Conservation (phyloP, 2,329 filamentous ascomycete species). For the Dendryphion nanum region DNA sequence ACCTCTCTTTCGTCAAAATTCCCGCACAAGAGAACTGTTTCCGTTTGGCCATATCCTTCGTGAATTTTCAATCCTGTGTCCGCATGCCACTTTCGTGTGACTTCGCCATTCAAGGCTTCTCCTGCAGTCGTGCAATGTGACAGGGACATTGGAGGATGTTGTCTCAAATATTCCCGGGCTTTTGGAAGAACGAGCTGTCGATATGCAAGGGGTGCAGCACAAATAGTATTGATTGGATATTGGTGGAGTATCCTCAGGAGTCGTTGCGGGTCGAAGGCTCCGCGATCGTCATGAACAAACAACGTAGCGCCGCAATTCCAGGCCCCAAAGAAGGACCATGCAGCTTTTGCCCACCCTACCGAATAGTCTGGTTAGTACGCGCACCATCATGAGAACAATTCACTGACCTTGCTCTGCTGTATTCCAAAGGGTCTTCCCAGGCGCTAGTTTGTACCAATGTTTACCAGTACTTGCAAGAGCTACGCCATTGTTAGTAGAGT, state of each 20-base stretch:
- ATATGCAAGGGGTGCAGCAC: slow-evolving; percentile 6
- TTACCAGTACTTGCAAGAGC: slow-evolving; percentile 4
- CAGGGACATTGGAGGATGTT: slow-evolving; percentile 4
- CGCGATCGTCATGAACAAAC: slow-evolving; percentile 6
- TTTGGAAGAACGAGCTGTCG: slow-evolving; percentile 6
- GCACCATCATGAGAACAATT: slow-evolving; percentile 3
- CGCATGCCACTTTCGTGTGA: slow-evolving; percentile 5
- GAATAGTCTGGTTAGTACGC: neutral
- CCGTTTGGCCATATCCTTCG: slow-evolving; percentile 10
- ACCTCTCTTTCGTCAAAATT: slow-evolving; percentile 4
- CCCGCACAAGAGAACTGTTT: slow-evolving; percentile 7
- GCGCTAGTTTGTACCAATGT: slow-evolving; percentile 7
- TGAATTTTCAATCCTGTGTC: slow-evolving; percentile 2
- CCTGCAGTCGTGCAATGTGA: slow-evolving; percentile 7
- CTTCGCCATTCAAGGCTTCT: slow-evolving; percentile 7
- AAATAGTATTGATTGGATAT: slow-evolving; percentile 7
- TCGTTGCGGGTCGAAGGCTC: slow-evolving; percentile 4
- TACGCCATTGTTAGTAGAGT: neutral
- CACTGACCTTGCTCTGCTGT: neutral
- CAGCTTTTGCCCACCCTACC: slow-evolving; percentile 8
- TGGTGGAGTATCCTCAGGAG: slow-evolving; percentile 5
- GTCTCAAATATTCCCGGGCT: slow-evolving; percentile 2
- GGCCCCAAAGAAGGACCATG: slow-evolving; percentile 6
- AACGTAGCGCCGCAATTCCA: slow-evolving; percentile 8
- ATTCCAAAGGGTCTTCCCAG: slow-evolving; percentile 3